These are phyloP conservation scores for Trametes cinnabarina DNA, from an alignment of 768 basidiomycete species.

Conservation along the genomic window DNA sequence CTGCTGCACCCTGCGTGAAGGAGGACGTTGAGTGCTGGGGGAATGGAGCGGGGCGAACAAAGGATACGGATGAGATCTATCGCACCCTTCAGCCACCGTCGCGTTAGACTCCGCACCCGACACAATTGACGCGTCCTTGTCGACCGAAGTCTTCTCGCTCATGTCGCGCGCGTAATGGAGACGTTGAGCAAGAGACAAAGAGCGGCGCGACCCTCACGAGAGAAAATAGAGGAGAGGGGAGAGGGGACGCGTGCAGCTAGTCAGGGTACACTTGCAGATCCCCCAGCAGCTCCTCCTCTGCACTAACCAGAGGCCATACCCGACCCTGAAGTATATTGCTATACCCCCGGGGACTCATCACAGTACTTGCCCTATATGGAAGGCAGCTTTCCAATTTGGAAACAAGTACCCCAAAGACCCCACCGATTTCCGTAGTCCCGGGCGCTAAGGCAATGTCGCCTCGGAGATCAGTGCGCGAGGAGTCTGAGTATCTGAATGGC, in stretches of 20 bases:
- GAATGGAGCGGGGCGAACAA: neutral
- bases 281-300: too few relatives aligned
- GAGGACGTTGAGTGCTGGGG: neutral
- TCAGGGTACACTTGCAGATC: too few relatives aligned
- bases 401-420: neutral
- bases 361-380: neutral
- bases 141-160: neutral
- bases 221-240: too few relatives aligned
- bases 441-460: too few relatives aligned
- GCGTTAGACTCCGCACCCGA: neutral
- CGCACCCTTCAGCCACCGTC: conserved; percentile 1
- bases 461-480: neutral
- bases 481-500: neutral
- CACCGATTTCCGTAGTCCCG: neutral
- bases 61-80: neutral
- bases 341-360: neutral
- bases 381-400: neutral
- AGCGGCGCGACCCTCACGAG: neutral
- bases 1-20: neutral
- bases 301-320: too few relatives aligned
- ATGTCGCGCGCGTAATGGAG: neutral
- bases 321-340: neutral
- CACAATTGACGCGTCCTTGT: neutral
- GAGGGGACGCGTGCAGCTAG: too few relatives aligned
- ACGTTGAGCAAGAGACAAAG: neutral